phyloP scores from a whole-genome alignment of 2,329 filamentous ascomycete species.

The Diaporthe eres region DNA sequence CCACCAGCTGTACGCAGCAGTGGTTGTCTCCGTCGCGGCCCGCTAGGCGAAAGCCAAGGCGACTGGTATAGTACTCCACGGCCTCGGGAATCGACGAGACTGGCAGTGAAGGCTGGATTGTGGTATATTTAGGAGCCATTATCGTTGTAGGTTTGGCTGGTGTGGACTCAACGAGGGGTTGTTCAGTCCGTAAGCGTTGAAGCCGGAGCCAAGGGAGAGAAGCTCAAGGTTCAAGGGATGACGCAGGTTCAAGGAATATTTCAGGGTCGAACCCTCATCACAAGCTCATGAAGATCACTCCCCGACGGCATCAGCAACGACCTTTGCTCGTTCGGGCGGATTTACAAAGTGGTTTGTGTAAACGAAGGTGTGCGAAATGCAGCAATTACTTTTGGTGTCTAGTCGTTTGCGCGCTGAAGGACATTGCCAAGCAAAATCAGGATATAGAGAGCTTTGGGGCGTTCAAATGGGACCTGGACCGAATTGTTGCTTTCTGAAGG shows the following conservation, averaged over 20 bases:
- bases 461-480: background rate
- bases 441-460: background rate
- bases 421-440: background rate
- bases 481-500: background rate
- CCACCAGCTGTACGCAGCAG: conserved; percentile 34
- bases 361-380: background rate
- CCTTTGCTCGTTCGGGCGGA: background rate
- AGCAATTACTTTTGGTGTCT: background rate
- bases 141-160: background rate
- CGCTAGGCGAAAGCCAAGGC: conserved; percentile 31
- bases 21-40: conserved; percentile 33
- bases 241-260: background rate
- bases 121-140: conserved; percentile 25
- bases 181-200: background rate
- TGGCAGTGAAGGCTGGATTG: conserved; percentile 26
- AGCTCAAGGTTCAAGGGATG: background rate
- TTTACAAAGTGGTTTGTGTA: background rate
- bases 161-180: no score
- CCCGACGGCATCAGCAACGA: background rate
- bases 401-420: background rate
- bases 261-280: background rate
- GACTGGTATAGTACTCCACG: conserved; percentile 18
- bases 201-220: background rate
- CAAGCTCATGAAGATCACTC: background rate
- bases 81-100: conserved; percentile 27